A percentile compares a stretch with the other conserved stretches of the same genome.
These are phyloP conservation scores for Fusarium sp. DNA, from an alignment of 2,329 filamentous ascomycete species.

Conservation along the genomic window DNA sequence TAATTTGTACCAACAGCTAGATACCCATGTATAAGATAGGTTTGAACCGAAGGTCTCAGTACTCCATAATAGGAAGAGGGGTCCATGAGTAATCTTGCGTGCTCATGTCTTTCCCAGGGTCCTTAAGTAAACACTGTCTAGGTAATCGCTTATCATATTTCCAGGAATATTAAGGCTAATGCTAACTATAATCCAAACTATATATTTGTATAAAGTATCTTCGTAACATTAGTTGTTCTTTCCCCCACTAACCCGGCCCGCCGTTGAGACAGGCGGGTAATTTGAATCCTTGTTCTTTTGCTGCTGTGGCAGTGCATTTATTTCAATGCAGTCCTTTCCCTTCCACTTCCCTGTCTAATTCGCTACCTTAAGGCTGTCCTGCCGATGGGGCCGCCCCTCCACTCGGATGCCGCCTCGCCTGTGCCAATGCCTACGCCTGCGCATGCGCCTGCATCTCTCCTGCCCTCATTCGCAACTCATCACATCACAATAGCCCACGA, in stretches of 20 bases:
- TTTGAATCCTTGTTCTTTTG: conserved; percentile 16
- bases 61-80: conserved; percentile 1
- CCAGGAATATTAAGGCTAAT: no score
- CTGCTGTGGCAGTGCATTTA: conserved; percentile 35
- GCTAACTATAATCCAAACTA: no score
- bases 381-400: conserved; percentile 34
- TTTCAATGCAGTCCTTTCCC: no score
- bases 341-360: neutral
- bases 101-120: neutral
- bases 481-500: conserved; percentile 33
- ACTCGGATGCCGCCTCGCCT: conserved; percentile 16
- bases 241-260: conserved; percentile 13
- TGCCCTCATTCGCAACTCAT: conserved; percentile 35
- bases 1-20: conserved; percentile 6
- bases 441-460: conserved; percentile 14
- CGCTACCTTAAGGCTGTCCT: conserved; percentile 20
- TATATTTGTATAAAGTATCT: no score
- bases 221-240: no score
- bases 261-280: conserved; percentile 13
- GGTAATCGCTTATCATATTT: no score
- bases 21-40: neutral
- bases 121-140: no score
- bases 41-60: conserved; percentile 1
- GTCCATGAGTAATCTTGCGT: conserved; percentile 14
- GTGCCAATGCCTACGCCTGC: no score